A percentile compares a stretch with the other conserved stretches of the same genome.
These are phyloP conservation scores for Erigeron philadelphicus DNA, from an alignment of 140 eudicot species.

Conservation along the genomic window DNA sequence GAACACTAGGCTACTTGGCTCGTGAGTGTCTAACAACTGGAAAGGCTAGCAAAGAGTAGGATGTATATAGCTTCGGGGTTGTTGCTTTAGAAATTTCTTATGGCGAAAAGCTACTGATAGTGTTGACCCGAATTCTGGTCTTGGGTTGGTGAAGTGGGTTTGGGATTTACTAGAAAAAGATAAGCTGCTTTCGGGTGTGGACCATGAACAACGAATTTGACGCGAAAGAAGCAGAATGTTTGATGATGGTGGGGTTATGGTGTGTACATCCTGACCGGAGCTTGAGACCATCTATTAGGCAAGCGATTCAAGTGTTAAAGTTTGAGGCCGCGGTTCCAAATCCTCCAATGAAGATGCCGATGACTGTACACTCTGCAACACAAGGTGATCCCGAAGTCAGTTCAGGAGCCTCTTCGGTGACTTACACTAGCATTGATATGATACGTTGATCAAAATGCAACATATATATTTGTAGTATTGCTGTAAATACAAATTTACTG, in stretches of 20 bases:
- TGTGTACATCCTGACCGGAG: slow-evolving; percentile 35
- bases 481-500: too few species aligned
- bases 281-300: slow-evolving; percentile 34
- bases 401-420: slow-evolving; percentile 30
- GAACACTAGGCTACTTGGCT: slow-evolving; percentile 48
- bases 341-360: slow-evolving; percentile 30
- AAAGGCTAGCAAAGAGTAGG: slow-evolving; percentile 42
- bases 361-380: slow-evolving; percentile 18
- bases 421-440: slow-evolving; percentile 29
- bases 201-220: slow-evolving; percentile 32
- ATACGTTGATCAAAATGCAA: slow-evolving; percentile 20
- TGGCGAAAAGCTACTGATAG: slow-evolving; percentile 30
- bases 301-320: slow-evolving; percentile 35
- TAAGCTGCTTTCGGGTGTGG: slow-evolving; percentile 27
- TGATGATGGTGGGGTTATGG: slow-evolving; percentile 48
- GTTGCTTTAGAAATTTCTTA: slow-evolving; percentile 42
- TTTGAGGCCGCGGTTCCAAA: slow-evolving; percentile 31
- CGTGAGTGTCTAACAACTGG: slow-evolving; percentile 43
- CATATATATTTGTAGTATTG: too few species aligned
- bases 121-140: slow-evolving; percentile 8
- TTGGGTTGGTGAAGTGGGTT: slow-evolving; percentile 34
- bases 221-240: slow-evolving; percentile 28
- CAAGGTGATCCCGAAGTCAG: slow-evolving; percentile 15
- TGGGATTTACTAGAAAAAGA: slow-evolving; percentile 36
- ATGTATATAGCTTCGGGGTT: slow-evolving; percentile 49